phyloP scores from a whole-genome alignment of 352 stramenopile genomes.

The Phytophthora agathidicida region DNA sequence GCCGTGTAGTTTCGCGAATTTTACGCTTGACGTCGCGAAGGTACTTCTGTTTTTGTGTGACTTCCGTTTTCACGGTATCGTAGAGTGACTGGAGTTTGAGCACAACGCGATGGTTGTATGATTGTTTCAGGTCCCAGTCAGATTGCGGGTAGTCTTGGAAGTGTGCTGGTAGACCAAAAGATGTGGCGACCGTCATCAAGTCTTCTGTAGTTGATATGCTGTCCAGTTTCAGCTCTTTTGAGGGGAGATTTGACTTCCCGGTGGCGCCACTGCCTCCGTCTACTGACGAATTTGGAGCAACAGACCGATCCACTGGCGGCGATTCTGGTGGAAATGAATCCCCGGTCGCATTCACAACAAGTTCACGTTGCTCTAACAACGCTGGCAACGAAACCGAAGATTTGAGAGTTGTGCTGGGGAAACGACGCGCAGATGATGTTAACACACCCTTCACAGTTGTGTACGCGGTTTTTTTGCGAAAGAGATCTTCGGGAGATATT shows the following conservation, averaged over 20 bases:
- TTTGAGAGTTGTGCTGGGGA: constrained; percentile 45
- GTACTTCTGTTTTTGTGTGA: constrained; percentile 66
- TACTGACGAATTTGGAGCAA: background rate
- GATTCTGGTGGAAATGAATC: background rate
- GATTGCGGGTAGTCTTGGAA: constrained; percentile 83
- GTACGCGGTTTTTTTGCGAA: constrained; percentile 70
- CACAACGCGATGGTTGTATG: constrained; percentile 80
- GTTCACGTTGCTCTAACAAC: constrained; percentile 22
- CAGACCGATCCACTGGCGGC: background rate
- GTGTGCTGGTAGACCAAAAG: constrained; percentile 70
- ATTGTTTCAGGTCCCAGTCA: constrained; percentile 79
- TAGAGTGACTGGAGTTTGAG: constrained; percentile 81
- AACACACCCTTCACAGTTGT: constrained; percentile 66
- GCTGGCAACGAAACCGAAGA: constrained; percentile 38
- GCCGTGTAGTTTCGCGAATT: constrained; percentile 62
- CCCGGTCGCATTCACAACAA: background rate
- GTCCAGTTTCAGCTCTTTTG: constrained; percentile 34
- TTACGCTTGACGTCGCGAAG: constrained; percentile 64
- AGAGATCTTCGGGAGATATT: constrained; percentile 69
- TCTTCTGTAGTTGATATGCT: constrained; percentile 28
- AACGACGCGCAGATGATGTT: constrained; percentile 51
- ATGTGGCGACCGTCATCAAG: constrained; percentile 37
- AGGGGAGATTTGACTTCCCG: constrained; percentile 5
- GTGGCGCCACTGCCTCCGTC: background rate
- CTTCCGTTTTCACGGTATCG: constrained; percentile 66